A percentile compares a stretch with the other conserved stretches of the same genome.
Evolutionary conservation across 1,284 basidiomycete genomes (phyloP).

Genomic region (Leccinum griseonigrum): DNA sequence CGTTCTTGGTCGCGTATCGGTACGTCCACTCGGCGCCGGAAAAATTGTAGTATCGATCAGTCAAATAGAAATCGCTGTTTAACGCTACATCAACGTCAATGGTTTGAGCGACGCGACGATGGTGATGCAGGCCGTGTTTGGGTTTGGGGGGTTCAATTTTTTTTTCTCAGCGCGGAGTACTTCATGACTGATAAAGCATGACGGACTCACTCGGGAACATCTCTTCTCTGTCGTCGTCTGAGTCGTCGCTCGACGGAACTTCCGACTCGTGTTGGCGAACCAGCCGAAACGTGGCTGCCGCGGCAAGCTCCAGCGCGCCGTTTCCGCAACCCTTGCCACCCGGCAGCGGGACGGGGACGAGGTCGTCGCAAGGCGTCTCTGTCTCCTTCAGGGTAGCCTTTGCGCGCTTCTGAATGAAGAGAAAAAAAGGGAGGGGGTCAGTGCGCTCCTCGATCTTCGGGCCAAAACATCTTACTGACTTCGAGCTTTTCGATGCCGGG

Average conservation of each 20-base stretch:
- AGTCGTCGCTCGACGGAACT: conserved; percentile 15
- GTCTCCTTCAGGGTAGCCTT: conserved; percentile 4
- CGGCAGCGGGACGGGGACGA: not conserved
- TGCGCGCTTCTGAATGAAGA: conserved; percentile 4
- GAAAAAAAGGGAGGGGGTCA: not conserved
- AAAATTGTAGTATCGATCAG: conserved; percentile 1
- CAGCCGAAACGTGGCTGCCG: not conserved
- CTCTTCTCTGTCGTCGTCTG: conserved; percentile 16
- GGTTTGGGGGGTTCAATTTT: not conserved
- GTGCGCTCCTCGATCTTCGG: not conserved
- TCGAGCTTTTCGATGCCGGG: conserved; percentile 22
- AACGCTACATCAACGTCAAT: conserved; percentile 13
- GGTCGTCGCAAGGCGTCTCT: not conserved
- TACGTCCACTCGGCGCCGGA: conserved; percentile 25
- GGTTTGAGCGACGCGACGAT: not conserved
- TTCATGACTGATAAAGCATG: not conserved
- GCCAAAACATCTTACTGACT: conserved; percentile 20
- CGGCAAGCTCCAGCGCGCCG: conserved; percentile 1
- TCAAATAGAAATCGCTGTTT: conserved; percentile 25
- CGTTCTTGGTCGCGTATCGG: conserved; percentile 32
- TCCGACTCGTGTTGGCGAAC: conserved; percentile 5
- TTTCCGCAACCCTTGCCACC: not conserved
- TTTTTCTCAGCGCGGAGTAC: conserved; percentile 11
- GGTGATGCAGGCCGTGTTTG: not conserved
- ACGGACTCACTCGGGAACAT: conserved; percentile 29